Base-by-base conservation (phyloP, 1,284 basidiomycete genomes). In the Cryptococcus maquisensis region DNA sequence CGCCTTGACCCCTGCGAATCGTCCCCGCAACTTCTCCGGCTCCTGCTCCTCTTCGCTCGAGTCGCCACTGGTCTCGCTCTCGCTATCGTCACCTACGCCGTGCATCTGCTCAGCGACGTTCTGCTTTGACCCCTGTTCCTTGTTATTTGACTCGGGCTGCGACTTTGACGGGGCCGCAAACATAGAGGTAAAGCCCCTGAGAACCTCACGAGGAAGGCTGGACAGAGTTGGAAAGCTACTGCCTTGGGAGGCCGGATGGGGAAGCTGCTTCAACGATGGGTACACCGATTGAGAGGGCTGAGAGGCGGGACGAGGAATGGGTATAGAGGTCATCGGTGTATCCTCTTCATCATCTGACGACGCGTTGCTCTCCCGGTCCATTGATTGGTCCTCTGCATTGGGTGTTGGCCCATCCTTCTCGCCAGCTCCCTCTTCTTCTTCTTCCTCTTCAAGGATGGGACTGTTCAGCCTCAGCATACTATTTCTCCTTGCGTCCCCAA, bases 31-130 rank as follows among this genome's bases (percentile, higher is more conserved):
- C 0, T 28, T 52, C 2, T 42, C 53, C 5, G 56, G 58, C 28
- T 32, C 4, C 10, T 56, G 43, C 38, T 62, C 61, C 20, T 63
- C 57, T 28, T 61, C 61, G 44, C 54, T 59, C 18, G 54, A 53
- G 20, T 55, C 55, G 8, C 41, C 52, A 12, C 56, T 50, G 9
- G 46, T 43, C 15, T 23, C 43, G n/a, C 41, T 40, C 37, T 28
- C 47, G n/a, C 47, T 45, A 26, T 49, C 54, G 2, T 52, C 47
- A 24, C 50, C 41, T 15, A 15, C 52, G 15, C 43, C 26, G 41
- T 42, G 45, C 47, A 43, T 45, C 26, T 39, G 35, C 44, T 24
- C 18, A 35, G 7, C 42, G 35, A 43, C n/a, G 42, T 37, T 35
- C 39, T 23, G 24, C 38, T 37, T n/a, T n/a, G n/a, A n/a, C n/a